phyloP scores from a whole-genome alignment of 805 yeast species.

The Ogataea allantospora region DNA sequence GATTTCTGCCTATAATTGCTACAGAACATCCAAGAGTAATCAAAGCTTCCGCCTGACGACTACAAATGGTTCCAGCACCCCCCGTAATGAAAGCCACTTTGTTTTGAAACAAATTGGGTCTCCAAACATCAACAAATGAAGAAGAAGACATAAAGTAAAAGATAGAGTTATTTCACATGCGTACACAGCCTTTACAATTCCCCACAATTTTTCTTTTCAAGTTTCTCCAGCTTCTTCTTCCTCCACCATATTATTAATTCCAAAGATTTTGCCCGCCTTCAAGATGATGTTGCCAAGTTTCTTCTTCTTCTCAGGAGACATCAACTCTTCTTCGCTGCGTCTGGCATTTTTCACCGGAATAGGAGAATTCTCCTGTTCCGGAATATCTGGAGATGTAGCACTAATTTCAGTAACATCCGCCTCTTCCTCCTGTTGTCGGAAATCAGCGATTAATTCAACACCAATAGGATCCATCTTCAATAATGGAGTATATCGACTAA shows the following conservation, averaged over 20 bases:
- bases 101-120: conserved; percentile 69
- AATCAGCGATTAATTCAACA: conserved; percentile 14
- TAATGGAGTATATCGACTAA: conserved; percentile 14
- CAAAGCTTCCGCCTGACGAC: conserved; percentile 85
- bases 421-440: conserved; percentile 4
- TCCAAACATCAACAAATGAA: conserved; percentile 31
- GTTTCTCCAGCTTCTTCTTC: conserved; percentile 7
- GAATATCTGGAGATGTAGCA: conserved; percentile 22
- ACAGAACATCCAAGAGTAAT: conserved; percentile 84
- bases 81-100: conserved; percentile 93
- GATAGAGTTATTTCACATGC: conserved; percentile 7
- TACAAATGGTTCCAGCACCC: conserved; percentile 94
- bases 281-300: conserved; percentile 20
- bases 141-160: conserved; percentile 2
- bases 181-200: conserved; percentile 3
- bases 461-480: conserved; percentile 25
- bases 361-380: conserved; percentile 6
- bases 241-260: conserved; percentile 11
- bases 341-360: conserved; percentile 13
- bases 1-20: conserved; percentile 78
- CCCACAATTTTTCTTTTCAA: conserved; percentile 7
- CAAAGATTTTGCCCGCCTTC: conserved; percentile 21
- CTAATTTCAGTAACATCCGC: conserved; percentile 21
- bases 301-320: conserved; percentile 23
- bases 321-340: conserved; percentile 9